Percentiles rank a stretch among this genome's conserved stretches.
Evolutionary conservation across 2,329 filamentous ascomycete species (phyloP).

Genomic region (Claviceps purpurea): DNA sequence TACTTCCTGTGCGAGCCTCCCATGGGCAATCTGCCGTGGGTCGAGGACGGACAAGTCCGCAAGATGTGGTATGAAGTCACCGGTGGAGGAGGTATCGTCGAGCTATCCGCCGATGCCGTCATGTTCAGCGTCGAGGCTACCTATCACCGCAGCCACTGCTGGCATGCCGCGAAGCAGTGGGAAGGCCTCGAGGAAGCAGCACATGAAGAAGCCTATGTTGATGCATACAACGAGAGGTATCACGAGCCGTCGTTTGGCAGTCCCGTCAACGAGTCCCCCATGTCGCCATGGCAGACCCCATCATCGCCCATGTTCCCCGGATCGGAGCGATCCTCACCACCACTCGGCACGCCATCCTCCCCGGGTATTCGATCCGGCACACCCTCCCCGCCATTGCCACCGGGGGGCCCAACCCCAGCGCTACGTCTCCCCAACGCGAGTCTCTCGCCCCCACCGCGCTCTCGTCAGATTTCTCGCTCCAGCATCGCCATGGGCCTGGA

Average conservation of each 20-base stretch:
- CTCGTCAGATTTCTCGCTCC: slow-evolving; percentile 24
- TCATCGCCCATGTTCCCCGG: slow-evolving; percentile 23
- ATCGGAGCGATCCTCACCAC: slow-evolving; percentile 10
- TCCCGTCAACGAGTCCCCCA: slow-evolving; percentile 19
- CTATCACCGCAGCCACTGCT: slow-evolving; percentile 45
- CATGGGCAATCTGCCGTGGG: slow-evolving; percentile 60
- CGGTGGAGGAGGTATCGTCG: slow-evolving; percentile 44
- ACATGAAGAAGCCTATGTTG: not conserved
- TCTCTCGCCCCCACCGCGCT: slow-evolving; percentile 22
- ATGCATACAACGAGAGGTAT: not conserved
- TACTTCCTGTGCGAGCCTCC: slow-evolving; percentile 72
- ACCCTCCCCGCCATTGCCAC: slow-evolving; percentile 16
- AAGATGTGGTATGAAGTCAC: slow-evolving; percentile 66
- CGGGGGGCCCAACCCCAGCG: slow-evolving; percentile 12
- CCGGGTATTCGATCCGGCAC: slow-evolving; percentile 12
- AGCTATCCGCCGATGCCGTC: slow-evolving; percentile 46
- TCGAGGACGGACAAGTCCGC: slow-evolving; percentile 48
- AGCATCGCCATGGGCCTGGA: slow-evolving; percentile 31
- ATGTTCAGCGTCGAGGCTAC: slow-evolving; percentile 49
- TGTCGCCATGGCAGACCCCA: slow-evolving; percentile 26
- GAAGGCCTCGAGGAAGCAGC: slow-evolving; percentile 22
- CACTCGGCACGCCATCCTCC: slow-evolving; percentile 6
- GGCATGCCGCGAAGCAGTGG: slow-evolving; percentile 39
- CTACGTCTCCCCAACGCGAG: slow-evolving; percentile 26
- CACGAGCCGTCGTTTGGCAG: slow-evolving; percentile 6